Percentiles rank a stretch among this genome's conserved stretches.
phyloP scores from a whole-genome alignment of 164 flowering plant species.

The Vitis riparia region DNA sequence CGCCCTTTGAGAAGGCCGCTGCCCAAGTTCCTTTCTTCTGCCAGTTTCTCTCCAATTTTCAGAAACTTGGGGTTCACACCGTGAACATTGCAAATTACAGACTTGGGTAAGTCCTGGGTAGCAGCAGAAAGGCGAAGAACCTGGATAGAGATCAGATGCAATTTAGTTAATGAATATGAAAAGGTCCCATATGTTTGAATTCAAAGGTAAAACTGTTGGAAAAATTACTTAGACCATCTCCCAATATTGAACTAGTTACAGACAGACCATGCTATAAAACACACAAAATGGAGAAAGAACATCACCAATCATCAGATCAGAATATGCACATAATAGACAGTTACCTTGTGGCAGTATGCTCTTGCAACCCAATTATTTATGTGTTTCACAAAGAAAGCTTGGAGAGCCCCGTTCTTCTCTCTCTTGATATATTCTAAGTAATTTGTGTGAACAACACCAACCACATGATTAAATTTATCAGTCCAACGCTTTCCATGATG shows the following conservation, averaged over 20 bases:
- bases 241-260: background rate
- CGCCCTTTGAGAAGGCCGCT: constrained; percentile 88
- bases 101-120: constrained; percentile 91
- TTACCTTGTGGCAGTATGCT: constrained; percentile 78
- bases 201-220: background rate
- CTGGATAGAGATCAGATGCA: constrained; percentile 34
- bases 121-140: constrained; percentile 98
- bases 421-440: constrained; percentile 81
- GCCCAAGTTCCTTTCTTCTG: constrained; percentile 75
- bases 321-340: background rate
- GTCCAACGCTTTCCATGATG: constrained; percentile 89
- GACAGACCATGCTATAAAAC: background rate
- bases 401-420: constrained; percentile 78
- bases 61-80: constrained; percentile 97
- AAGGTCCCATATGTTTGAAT: too few species aligned
- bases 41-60: constrained; percentile 80
- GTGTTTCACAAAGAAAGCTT: constrained; percentile 82
- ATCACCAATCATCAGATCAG: background rate
- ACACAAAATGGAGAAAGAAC: background rate
- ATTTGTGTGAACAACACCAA: constrained; percentile 81
- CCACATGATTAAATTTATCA: constrained; percentile 82
- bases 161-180: constrained; percentile 1
- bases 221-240: background rate
- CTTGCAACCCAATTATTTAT: constrained; percentile 75
- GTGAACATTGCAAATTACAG: constrained; percentile 93